Percentiles rank a stretch among this genome's conserved stretches.
phyloP scores from a whole-genome alignment of 176 grass and related monocot genomes.

The Triticum monococcum region DNA sequence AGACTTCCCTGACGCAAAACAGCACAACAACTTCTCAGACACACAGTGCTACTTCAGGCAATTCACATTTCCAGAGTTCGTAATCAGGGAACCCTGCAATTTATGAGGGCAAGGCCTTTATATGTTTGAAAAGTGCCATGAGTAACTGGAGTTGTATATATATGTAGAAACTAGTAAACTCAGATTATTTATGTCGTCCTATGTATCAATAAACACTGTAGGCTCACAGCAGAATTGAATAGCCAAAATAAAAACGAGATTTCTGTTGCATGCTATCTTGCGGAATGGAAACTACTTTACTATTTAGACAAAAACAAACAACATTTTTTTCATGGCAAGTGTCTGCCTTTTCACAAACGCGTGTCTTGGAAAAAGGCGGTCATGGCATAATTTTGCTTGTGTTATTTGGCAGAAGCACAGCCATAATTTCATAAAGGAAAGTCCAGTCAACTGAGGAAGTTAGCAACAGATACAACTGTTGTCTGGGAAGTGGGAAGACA shows the following conservation, averaged over 20 bases:
- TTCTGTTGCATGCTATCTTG: background rate
- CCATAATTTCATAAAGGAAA: background rate
- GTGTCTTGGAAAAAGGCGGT: background rate
- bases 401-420: background rate
- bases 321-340: background rate
- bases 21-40: conserved; percentile 49
- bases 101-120: background rate
- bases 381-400: background rate
- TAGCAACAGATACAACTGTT: background rate
- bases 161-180: conserved; percentile 23
- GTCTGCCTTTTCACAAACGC: background rate
- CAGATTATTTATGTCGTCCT: background rate
- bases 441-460: background rate
- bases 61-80: conserved; percentile 25
- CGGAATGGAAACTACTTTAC: no score
- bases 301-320: background rate
- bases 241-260: background rate
- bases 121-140: conserved; percentile 2
- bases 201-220: conserved; percentile 20
- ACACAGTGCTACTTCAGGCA: conserved; percentile 30
- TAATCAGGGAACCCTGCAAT: conserved; percentile 29
- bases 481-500: background rate
- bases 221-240: conserved; percentile 4
- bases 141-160: conserved; percentile 24
- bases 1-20: conserved; percentile 37